Base-by-base conservation (phyloP, 2,329 filamentous ascomycete species). In the Cercospora citrullina region DNA sequence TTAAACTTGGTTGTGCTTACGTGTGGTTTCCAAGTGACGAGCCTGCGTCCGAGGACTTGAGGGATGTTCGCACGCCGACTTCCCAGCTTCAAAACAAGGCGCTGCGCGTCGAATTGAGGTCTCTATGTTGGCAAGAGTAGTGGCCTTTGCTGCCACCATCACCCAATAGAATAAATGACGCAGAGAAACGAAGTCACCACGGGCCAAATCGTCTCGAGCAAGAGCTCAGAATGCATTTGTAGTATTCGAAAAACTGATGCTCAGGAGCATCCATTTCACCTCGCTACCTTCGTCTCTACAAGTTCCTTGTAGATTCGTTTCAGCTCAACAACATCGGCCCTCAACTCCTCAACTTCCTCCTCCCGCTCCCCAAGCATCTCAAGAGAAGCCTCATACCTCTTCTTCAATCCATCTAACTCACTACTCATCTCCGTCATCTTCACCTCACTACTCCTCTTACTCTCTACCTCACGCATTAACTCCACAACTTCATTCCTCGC, bases 291-390 rank as follows among this genome's bases (percentile, higher is more conserved):
- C 62, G 71, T 68, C 69, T 96, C 92, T 60, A 96, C 91, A 79
- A 99, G 81, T 77, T 98, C 94, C 72, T 93, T 88, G 82, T 98
- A 98, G 86, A 99, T 97, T 76, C 90, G 90, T 84, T 99, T 99
- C 78, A 99, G 85, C 83, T 99, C 95, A 72, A 89, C 85, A 63
- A 99, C 91, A 83, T 98, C 95, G 12, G 91, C 90, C 79, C 86
- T 89, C 72, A 99, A 83, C 84, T 99, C 95, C 77, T 97, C 93
- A 2, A 97, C 94, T 76, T 91, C 83, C 84, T 99, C 95, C 79
- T 93, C 97, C 87, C 97, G 97, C 86, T 99, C 95, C 1, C 95
- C 95, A 66, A 99, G 82, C 88, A 98, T 90, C 82, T 98, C 94
- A 63, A 99, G 84, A 68, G 93, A 96, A 14, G 93, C 95, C 77